These are phyloP conservation scores for Hevea brasiliensis DNA, from an alignment of 345 rosid species.

Conservation along the genomic window DNA sequence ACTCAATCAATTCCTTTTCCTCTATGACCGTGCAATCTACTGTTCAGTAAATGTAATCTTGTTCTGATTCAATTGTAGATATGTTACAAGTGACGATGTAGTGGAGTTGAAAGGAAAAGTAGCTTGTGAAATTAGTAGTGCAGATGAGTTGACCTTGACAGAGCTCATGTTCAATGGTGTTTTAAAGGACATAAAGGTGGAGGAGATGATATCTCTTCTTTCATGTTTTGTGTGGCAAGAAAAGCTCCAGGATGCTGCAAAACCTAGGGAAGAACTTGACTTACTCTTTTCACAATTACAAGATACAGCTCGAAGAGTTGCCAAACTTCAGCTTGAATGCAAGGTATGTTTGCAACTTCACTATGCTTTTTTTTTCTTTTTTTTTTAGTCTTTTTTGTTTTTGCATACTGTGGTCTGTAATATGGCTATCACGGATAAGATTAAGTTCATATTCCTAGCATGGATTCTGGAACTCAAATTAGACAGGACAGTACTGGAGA, in stretches of 20 bases:
- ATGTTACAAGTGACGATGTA: slow-evolving; percentile 63
- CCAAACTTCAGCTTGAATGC: slow-evolving; percentile 88
- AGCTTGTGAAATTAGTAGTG: slow-evolving; percentile 91
- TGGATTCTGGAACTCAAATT: neutral
- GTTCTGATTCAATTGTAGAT: slow-evolving; percentile 41
- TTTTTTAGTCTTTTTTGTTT: slow-evolving; percentile 1
- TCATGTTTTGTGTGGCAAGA: slow-evolving; percentile 98
- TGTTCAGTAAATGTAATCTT: neutral
- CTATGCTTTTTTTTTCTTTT: neutral
- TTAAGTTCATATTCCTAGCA: too few relatives aligned
- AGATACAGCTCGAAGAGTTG: slow-evolving; percentile 85
- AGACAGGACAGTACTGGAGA: neutral
- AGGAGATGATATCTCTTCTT: slow-evolving; percentile 91
- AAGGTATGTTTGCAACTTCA: slow-evolving; percentile 51
- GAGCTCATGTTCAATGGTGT: slow-evolving; percentile 95
- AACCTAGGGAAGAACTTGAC: slow-evolving; percentile 94
- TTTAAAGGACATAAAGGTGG: slow-evolving; percentile 78
- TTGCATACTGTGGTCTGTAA: neutral
- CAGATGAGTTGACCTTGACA: slow-evolving; percentile 89
- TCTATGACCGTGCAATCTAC: too few relatives aligned
- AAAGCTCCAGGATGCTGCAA: slow-evolving; percentile 81
- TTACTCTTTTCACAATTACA: slow-evolving; percentile 81
- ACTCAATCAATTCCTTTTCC: neutral
- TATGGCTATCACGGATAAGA: neutral
- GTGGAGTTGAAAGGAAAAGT: slow-evolving; percentile 89